Evolutionary conservation across 1,284 basidiomycete species (phyloP).

Genomic region (Apiotrichum gracile): DNA sequence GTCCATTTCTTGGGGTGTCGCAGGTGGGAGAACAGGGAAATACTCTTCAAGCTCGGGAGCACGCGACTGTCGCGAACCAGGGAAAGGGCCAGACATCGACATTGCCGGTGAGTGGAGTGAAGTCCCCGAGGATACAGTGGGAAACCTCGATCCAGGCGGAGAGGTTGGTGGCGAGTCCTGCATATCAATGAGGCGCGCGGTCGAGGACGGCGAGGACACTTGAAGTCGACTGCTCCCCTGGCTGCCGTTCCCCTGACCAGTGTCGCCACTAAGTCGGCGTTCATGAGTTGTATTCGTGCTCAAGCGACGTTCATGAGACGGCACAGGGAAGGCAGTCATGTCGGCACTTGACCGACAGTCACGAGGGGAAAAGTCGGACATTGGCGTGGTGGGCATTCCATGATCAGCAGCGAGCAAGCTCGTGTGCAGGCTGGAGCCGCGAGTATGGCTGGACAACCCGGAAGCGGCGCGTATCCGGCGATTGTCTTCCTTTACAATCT

Average conservation of each 20-base stretch:
- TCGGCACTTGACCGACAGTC: neutral
- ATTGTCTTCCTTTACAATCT: conserved; percentile 21
- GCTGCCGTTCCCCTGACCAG: too few relatives aligned
- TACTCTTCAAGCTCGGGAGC: too few relatives aligned
- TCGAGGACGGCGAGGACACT: neutral
- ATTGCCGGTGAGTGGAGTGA: neutral
- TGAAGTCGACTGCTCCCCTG: too few relatives aligned
- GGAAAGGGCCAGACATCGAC: conserved; percentile 19
- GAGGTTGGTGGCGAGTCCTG: neutral
- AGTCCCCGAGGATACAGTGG: neutral
- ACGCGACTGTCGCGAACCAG: too few relatives aligned
- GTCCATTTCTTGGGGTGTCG: too few relatives aligned
- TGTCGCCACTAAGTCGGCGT: neutral
- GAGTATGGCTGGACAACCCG: conserved; percentile 8
- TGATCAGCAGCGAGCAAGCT: neutral
- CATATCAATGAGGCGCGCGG: neutral
- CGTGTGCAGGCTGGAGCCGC: conserved; percentile 11
- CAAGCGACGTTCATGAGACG: neutral
- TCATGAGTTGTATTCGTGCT: neutral
- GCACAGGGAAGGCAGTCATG: too few relatives aligned
- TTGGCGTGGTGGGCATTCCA: neutral
- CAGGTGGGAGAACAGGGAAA: too few relatives aligned
- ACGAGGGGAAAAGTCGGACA: neutral
- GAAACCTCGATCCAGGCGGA: neutral
- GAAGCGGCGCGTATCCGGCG: neutral